Evolutionary conservation across 257 asterid genomes (phyloP).

Genomic region (Solanum raphanifolium): DNA sequence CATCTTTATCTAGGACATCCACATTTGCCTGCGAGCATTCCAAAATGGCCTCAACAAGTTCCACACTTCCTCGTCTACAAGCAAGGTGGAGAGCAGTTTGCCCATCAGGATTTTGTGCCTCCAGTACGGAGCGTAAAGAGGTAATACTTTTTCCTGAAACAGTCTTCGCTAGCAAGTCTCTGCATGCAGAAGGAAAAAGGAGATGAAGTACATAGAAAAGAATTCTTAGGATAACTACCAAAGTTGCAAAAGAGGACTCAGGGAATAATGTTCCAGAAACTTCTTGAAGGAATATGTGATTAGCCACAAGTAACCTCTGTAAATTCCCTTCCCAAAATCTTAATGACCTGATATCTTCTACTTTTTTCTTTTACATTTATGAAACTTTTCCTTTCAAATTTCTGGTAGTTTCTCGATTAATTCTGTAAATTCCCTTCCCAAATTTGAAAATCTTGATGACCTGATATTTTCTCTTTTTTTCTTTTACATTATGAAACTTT

Average conservation of each 20-base stretch:
- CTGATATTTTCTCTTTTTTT: neutral
- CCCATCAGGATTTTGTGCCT: conserved; percentile 90
- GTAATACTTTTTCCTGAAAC: conserved; percentile 30
- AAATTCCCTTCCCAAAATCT: neutral
- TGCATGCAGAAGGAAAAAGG: conserved; percentile 19
- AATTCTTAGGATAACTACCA: neutral
- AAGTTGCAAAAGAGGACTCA: neutral
- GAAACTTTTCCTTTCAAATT: neutral
- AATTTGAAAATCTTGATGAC: neutral
- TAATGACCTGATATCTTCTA: neutral
- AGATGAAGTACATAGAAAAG: conserved; percentile 6
- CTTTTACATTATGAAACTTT: neutral
- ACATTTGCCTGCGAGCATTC: conserved; percentile 74
- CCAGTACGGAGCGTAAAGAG: conserved; percentile 45
- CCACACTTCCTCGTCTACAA: conserved; percentile 89
- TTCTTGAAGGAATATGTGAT: neutral
- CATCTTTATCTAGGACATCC: conserved; percentile 87
- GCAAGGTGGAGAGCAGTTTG: conserved; percentile 98
- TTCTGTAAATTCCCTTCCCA: neutral
- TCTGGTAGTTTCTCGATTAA: neutral
- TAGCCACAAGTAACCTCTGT: neutral
- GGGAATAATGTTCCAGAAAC: neutral
- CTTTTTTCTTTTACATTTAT: neutral
- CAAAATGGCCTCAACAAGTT: conserved; percentile 81
- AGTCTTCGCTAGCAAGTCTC: conserved; percentile 64